Conservation (phyloP, 2,329 filamentous ascomycete species). For the Venturia asperata region DNA sequence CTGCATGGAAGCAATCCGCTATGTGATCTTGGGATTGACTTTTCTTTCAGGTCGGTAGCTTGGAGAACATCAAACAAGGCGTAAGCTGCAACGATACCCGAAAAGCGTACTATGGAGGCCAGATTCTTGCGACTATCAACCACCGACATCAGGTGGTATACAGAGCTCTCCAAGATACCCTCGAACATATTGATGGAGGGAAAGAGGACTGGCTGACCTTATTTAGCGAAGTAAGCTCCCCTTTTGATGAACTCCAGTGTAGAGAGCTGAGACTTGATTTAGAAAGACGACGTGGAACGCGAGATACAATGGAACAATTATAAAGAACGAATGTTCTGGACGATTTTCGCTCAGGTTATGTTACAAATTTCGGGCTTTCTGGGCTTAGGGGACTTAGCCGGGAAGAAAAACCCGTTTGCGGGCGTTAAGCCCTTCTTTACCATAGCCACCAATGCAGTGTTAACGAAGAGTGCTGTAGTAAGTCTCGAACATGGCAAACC, state of each 20-base stretch:
- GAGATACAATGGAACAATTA: not conserved
- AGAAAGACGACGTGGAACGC: not conserved
- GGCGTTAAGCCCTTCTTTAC: no score
- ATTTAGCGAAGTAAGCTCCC: not conserved
- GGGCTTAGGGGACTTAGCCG: no score
- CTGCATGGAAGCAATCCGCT: not conserved
- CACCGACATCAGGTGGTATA: not conserved
- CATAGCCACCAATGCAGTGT: not conserved
- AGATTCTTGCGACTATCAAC: not conserved
- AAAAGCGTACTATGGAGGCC: not conserved
- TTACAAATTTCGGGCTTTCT: not conserved
- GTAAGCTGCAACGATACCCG: not conserved
- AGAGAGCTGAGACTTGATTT: not conserved
- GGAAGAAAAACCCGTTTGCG: no score
- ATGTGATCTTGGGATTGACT: not conserved
- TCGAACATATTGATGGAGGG: not conserved
- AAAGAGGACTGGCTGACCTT: not conserved
- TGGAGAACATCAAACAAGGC: not conserved
- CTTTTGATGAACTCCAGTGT: not conserved
- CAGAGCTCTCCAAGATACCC: not conserved
- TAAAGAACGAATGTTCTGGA: not conserved
- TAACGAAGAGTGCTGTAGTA: not conserved
- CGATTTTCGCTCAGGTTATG: not conserved
- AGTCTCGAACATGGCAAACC: not conserved
- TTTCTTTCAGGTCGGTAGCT: not conserved